Evolutionary conservation across 495 filamentous ascomycete genomes (phyloP).

Genomic region (Aspergillus nidulans): DNA sequence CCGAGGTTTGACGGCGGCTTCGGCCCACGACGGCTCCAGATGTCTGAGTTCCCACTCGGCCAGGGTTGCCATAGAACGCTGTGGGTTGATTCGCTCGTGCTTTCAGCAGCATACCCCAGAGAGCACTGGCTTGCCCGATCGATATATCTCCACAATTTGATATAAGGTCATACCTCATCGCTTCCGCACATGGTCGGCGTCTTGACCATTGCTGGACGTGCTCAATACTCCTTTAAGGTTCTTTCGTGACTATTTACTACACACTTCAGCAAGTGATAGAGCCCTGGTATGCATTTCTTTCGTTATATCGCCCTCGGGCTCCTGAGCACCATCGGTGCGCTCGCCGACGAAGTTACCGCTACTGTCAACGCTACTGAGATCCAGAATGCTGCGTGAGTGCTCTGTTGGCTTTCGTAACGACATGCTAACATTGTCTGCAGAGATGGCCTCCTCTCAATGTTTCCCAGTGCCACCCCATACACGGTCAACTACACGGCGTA

Average conservation of each 20-base stretch:
- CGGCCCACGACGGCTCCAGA: not conserved
- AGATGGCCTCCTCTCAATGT: slow-evolving; percentile 2
- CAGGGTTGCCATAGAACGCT: not conserved
- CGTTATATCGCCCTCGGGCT: not conserved
- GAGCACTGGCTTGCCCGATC: not conserved
- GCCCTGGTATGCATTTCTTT: slow-evolving; percentile 1
- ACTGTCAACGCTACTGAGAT: slow-evolving; percentile 7
- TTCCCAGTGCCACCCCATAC: slow-evolving; percentile 12
- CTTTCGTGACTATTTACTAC: not conserved
- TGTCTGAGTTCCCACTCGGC: not conserved
- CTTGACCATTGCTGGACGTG: not conserved
- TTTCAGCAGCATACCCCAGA: not conserved
- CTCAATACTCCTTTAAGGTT: not conserved
- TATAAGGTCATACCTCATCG: not conserved
- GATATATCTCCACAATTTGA: not conserved
- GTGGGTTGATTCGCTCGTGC: not conserved
- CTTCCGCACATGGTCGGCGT: not conserved
- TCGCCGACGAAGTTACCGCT: slow-evolving; percentile 2
- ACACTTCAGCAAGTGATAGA: not conserved
- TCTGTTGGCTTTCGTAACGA: not conserved
- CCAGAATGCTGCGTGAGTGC: slow-evolving; percentile 2
- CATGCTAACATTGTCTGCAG: not conserved
- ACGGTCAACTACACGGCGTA: slow-evolving; percentile 3
- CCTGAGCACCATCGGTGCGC: not conserved
- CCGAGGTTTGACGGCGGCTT: slow-evolving; percentile 8